Conservation (phyloP, 2,329 filamentous ascomycete genomes). For the Fusarium incarnatum region DNA sequence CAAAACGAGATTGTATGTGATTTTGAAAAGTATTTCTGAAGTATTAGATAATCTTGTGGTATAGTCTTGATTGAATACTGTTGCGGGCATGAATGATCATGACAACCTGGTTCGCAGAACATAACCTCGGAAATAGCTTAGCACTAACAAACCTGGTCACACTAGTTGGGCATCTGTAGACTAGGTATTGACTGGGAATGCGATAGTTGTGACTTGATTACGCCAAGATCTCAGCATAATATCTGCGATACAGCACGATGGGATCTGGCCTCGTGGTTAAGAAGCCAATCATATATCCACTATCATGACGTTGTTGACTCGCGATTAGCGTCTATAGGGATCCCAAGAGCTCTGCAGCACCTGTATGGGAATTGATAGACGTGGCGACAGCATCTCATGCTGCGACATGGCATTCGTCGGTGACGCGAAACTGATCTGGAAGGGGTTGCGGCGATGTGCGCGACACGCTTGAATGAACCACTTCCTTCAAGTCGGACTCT, state of each 20-base stretch:
- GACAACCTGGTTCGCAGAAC: background rate
- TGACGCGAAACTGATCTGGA: background rate
- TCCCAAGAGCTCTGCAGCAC: background rate
- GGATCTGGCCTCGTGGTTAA: background rate
- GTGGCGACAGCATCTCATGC: background rate
- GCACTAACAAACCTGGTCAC: background rate
- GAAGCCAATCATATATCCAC: background rate
- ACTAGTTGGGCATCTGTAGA: background rate
- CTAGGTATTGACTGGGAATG: background rate
- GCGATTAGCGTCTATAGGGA: background rate
- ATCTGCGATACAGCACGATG: background rate
- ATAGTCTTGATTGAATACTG: background rate
- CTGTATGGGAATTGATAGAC: background rate
- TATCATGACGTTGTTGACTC: background rate
- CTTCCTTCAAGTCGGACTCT: background rate
- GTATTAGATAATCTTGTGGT: background rate
- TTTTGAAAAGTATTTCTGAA: background rate
- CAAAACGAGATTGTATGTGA: background rate
- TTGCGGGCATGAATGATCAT: background rate
- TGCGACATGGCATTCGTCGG: background rate
- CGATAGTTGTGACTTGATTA: background rate
- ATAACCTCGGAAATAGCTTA: background rate
- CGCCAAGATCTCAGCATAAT: background rate
- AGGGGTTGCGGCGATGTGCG: background rate
- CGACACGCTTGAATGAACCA: background rate